phyloP scores from a whole-genome alignment of 179 eudicot genomes.

The Beta corolliflora region DNA sequence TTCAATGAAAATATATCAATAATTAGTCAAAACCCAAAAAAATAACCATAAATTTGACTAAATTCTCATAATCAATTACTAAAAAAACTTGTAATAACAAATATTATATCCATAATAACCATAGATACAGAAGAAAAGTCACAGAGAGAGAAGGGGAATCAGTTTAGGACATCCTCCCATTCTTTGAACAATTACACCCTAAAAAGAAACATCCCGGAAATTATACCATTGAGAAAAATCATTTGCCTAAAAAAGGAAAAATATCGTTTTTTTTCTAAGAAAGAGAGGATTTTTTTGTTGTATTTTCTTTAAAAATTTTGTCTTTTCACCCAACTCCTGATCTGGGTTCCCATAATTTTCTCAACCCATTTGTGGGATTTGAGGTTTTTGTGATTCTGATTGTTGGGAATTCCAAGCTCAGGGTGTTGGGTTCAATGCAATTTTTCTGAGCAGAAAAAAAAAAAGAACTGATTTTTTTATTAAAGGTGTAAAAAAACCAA shows the following conservation, averaged over 20 bases:
- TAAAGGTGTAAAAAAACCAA: conserved; percentile 14
- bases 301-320: conserved; percentile 16
- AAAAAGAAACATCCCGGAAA: conserved; percentile 6
- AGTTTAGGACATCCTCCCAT: conserved; percentile 36
- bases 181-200: conserved; percentile 18
- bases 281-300: neutral
- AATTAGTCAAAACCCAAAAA: conserved; percentile 5
- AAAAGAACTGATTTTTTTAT: neutral
- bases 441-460: neutral
- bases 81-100: conserved; percentile 3
- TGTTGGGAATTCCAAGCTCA: conserved; percentile 29
- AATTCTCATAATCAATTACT: neutral
- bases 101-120: neutral
- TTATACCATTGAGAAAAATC: neutral
- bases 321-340: conserved; percentile 22
- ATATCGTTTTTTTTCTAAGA: neutral
- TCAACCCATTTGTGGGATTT: conserved; percentile 19
- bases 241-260: neutral
- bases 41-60: conserved; percentile 16
- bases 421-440: conserved; percentile 16
- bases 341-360: conserved; percentile 32
- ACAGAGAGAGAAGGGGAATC: conserved; percentile 8
- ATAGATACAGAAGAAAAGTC: conserved; percentile 7
- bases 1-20: neutral
- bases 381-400: conserved; percentile 22